Evolutionary conservation across 108 stramenopile genomes (phyloP), one percentile per base, ranked within the genome.

Genomic region (Discostella pseudostelligera): DNA sequence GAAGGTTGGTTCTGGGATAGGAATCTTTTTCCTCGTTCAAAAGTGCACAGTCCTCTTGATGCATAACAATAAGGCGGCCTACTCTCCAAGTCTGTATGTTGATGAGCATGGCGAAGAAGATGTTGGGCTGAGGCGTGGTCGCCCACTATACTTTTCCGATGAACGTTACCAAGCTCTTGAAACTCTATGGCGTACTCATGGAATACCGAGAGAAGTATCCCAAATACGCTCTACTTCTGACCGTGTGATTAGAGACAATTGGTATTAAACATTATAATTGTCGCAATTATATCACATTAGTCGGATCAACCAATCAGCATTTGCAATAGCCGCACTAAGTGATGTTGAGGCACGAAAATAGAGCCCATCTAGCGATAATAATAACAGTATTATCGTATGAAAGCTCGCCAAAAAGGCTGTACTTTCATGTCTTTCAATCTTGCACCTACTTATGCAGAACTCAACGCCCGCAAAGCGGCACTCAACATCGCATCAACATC

Each of bases 91-190:
- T 71, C 67, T 95, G 13, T 96, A 94, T 63, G 91, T 96, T 25
- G 96, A 96, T 68, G 86, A 92, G 58, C 85, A 96, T 50, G 96
- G 96, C 10, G 96, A 96, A 80, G 96, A 96, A 74, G 93, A 96
- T 73, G 87, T 87, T 25, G 85, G 89, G 8, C 81, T 96, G 2
- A 69, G 86, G 8, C 74, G 93, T 26, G 90, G 95, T 32, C 81
- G 90, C 1, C 96, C 96, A 19, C 70, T 96, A n/a, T 93, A 82
- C 67, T 75, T 96, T 61, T 87, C 93, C 26, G 81, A 89, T 14
- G 84, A 83, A 36, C 76, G 92, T 17, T 87, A 81, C 72, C 79
- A 83, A 47, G 87, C 87, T 13, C 76, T 96, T 12, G 90, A 92
- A 66, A 62, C 61, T 22, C 56, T 96, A 24, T 96, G 91, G 88